Conservation (phyloP, 106 monocot species). For the Dioscorea zingiberensis region DNA sequence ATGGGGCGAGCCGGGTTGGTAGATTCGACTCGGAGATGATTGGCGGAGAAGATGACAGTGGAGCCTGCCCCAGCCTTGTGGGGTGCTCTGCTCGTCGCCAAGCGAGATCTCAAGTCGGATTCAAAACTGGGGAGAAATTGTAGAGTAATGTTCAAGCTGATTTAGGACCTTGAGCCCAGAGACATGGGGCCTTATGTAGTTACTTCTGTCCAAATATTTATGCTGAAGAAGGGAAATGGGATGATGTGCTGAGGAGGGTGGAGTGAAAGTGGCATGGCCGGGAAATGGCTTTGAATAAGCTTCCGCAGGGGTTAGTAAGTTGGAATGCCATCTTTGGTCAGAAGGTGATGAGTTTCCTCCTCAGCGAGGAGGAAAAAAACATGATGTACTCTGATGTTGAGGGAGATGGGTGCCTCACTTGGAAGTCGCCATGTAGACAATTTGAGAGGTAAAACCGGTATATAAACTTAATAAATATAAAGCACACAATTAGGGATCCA, state of each 20-base stretch:
- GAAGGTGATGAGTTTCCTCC: not conserved
- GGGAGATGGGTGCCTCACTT: constrained; percentile 32
- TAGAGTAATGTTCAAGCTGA: constrained; percentile 36
- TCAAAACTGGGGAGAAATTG: constrained; percentile 45
- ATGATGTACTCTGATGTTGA: constrained; percentile 26
- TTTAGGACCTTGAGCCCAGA: constrained; percentile 38
- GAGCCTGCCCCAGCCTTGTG: constrained; percentile 18
- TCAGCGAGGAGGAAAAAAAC: constrained; percentile 4
- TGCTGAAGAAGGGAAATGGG: constrained; percentile 58
- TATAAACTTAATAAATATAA: too few species aligned
- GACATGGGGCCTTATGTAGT: constrained; percentile 51
- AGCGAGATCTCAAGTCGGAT: constrained; percentile 28
- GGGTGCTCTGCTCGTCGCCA: constrained; percentile 51
- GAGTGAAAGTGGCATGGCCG: constrained; percentile 44
- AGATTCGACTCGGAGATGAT: constrained; percentile 22
- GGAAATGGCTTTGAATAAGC: constrained; percentile 52
- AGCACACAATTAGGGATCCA: too few species aligned
- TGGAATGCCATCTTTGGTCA: not conserved
- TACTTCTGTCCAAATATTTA: constrained; percentile 71
- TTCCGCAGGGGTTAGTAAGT: constrained; percentile 34
- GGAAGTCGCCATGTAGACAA: constrained; percentile 12
- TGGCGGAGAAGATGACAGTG: constrained; percentile 17
- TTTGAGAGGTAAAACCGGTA: not conserved
- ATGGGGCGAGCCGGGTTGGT: constrained; percentile 58
- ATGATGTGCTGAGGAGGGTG: constrained; percentile 61